phyloP scores from a whole-genome alignment of 2,329 filamentous ascomycete genomes.

The Neonectria neomacrospora region DNA sequence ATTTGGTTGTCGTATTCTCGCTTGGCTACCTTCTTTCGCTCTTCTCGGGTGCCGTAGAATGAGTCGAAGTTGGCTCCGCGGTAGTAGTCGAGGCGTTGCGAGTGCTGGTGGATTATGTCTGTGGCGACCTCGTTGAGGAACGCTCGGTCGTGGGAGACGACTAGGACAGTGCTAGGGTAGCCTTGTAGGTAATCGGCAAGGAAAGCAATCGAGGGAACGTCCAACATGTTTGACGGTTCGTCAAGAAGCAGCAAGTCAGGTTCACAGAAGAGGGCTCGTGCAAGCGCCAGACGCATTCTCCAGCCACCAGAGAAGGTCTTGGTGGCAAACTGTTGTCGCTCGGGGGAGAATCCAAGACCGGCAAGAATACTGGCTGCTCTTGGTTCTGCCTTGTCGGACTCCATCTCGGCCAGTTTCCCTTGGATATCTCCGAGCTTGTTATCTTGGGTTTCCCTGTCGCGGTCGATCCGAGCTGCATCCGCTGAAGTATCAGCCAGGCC shows the following conservation, averaged over 20 bases:
- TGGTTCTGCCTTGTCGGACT: conserved; percentile 97
- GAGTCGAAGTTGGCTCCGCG: conserved; percentile 96
- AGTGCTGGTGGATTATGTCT: conserved; percentile 98
- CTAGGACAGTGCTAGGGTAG: conserved; percentile 94
- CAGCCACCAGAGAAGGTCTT: conserved; percentile 99
- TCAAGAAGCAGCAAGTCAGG: conserved; percentile 95
- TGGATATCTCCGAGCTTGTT: conserved; percentile 92
- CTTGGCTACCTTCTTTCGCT: conserved; percentile 95
- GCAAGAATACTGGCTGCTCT: conserved; percentile 95
- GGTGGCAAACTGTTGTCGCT: conserved; percentile 91
- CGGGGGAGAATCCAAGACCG: conserved; percentile 94
- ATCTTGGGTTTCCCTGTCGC: conserved; percentile 89
- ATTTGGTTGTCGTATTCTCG: conserved; percentile 99
- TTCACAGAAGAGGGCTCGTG: conserved; percentile 96
- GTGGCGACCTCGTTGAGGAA: conserved; percentile 99
- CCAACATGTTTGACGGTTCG: conserved; percentile 99
- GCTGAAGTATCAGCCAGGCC: conserved; percentile 90
- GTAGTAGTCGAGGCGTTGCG: conserved; percentile 97
- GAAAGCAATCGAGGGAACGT: conserved; percentile 99
- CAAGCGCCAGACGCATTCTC: conserved; percentile 97
- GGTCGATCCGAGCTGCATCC: conserved; percentile 86
- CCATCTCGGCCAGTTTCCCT: conserved; percentile 94
- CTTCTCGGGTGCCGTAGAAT: conserved; percentile 97
- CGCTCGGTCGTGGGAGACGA: conserved; percentile 98
- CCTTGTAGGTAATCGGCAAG: conserved; percentile 92